Conservation (phyloP, 208 protist species). For the Wallacemonas rigidus region DNA sequence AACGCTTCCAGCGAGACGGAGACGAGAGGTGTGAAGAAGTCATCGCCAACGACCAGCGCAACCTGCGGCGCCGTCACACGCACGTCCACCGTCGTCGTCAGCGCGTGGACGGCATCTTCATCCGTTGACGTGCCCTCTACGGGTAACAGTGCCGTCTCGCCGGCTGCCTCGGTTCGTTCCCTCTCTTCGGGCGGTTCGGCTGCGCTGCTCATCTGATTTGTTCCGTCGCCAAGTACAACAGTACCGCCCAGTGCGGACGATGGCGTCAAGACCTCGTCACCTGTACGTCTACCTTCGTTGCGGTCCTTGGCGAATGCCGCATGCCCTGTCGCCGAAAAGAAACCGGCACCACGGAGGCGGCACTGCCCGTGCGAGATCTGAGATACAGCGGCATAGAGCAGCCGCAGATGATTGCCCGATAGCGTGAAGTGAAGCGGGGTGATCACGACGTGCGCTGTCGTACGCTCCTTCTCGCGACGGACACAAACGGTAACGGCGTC, state of each 20-base stretch:
- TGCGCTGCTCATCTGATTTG: too few species aligned
- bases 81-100: constrained; percentile 28
- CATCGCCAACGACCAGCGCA: constrained; percentile 40
- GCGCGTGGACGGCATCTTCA: neutral
- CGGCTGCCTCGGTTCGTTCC: too few species aligned
- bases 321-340: neutral
- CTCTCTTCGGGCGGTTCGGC: too few species aligned
- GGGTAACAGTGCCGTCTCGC: neutral
- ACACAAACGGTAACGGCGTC: constrained; percentile 28
- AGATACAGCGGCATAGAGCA: constrained; percentile 31
- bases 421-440: constrained; percentile 29
- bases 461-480: constrained; percentile 24
- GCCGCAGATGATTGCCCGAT: constrained; percentile 30
- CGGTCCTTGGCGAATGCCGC: neutral
- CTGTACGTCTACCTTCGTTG: neutral
- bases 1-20: constrained; percentile 19
- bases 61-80: constrained; percentile 32
- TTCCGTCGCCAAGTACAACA: neutral
- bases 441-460: constrained; percentile 28
- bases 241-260: neutral
- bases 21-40: constrained; percentile 45
- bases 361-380: constrained; percentile 22
- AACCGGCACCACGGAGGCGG: constrained; percentile 14
- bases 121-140: neutral
- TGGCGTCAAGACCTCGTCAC: neutral